A percentile compares a stretch with the other conserved stretches of the same genome.
Conservation (phyloP, 768 basidiomycete species). For the Podaxis sp. region DNA sequence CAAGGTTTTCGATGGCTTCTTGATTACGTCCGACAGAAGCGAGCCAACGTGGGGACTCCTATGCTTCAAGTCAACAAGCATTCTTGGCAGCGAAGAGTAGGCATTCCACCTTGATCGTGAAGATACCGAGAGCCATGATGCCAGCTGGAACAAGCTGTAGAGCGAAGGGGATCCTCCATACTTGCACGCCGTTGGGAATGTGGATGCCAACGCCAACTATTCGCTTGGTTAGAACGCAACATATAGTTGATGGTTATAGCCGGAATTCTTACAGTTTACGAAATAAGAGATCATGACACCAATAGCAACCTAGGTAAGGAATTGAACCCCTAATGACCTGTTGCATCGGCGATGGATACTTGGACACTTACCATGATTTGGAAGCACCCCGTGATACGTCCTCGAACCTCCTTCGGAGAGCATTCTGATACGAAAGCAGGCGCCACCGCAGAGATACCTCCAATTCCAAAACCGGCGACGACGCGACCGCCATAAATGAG, state of each 20-base stretch:
- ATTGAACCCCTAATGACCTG: not conserved
- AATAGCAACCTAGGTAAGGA: slow-evolving; percentile 49
- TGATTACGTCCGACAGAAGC: slow-evolving; percentile 58
- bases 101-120: slow-evolving; percentile 56
- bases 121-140: slow-evolving; percentile 63
- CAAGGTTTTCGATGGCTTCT: slow-evolving; percentile 59
- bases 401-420: slow-evolving; percentile 83
- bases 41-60: slow-evolving; percentile 80
- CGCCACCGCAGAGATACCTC: slow-evolving; percentile 79
- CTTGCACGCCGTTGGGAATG: slow-evolving; percentile 40
- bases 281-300: slow-evolving; percentile 89
- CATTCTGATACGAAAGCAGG: slow-evolving; percentile 89
- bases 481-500: slow-evolving; percentile 84
- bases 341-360: not conserved
- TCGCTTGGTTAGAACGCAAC: not conserved
- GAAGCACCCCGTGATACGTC: slow-evolving; percentile 82
- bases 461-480: slow-evolving; percentile 77
- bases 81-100: not conserved
- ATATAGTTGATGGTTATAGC: not conserved
- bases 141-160: slow-evolving; percentile 76
- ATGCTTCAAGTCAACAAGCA: not conserved
- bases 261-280: slow-evolving; percentile 59
- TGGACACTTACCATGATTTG: slow-evolving; percentile 65
- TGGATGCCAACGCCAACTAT: slow-evolving; percentile 63
- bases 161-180: slow-evolving; percentile 77